Evolutionary conservation across 1,139 yeast species (phyloP).

Genomic region (Saccharomyces pastorianus): DNA sequence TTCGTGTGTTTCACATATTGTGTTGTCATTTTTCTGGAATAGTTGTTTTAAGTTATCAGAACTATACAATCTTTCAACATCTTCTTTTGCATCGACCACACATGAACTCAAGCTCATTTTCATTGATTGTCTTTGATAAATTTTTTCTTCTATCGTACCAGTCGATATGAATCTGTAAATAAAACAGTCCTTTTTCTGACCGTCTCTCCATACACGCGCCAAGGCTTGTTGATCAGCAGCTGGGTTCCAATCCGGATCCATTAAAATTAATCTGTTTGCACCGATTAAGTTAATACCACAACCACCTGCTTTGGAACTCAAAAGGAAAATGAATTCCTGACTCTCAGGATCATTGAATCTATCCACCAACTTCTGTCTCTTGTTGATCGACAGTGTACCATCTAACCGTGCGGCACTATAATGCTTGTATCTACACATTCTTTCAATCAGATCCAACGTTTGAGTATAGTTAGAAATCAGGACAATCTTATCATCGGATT

Average conservation of each 20-base stretch:
- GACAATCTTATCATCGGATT: conserved; percentile 90
- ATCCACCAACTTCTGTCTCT: conserved; percentile 89
- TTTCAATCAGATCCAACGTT: conserved; percentile 83
- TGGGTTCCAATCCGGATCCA: conserved; percentile 99
- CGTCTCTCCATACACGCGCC: conserved; percentile 98
- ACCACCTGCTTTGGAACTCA: conserved; percentile 97
- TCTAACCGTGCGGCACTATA: conserved; percentile 83
- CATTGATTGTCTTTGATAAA: conserved; percentile 95
- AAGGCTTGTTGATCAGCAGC: conserved; percentile 97
- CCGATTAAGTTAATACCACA: conserved; percentile 97
- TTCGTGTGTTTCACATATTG: conserved; percentile 86
- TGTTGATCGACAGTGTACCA: conserved; percentile 87
- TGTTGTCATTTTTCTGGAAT: conserved; percentile 60
- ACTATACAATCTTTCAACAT: conserved; percentile 85
- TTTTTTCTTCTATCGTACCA: conserved; percentile 93
- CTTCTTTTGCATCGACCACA: conserved; percentile 94
- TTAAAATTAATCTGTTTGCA: conserved; percentile 77
- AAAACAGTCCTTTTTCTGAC: conserved; percentile 93
- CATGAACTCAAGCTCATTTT: conserved; percentile 87
- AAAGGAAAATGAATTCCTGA: conserved; percentile 75
- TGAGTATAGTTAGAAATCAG: conserved; percentile 90
- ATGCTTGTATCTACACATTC: conserved; percentile 63
- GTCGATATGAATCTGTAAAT: conserved; percentile 89
- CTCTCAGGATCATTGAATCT: conserved; percentile 85
- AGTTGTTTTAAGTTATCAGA: conserved; percentile 70